Base-by-base conservation (phyloP, 2,329 filamentous ascomycete species). In the Lachnellula arida region DNA sequence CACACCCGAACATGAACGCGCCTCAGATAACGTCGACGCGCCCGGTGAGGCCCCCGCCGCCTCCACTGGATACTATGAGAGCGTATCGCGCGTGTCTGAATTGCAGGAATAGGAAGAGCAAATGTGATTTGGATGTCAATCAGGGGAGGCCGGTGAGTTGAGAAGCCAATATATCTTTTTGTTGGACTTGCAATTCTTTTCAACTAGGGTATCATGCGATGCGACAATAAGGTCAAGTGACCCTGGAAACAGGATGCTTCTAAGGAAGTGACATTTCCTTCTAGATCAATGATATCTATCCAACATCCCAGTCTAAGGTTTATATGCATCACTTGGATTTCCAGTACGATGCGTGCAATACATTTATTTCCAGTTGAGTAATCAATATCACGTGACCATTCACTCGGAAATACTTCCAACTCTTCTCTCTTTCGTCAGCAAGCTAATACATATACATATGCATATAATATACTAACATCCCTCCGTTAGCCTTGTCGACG, bases 1-100 rank as follows among this genome's bases (percentile, higher is more conserved):
- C 19, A 19, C 19, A 19, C n/a, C 19, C 42, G 39, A 15, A 14
- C 12, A 3, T n/a, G 12, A n/a, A 15, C 42, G 11, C 19, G 42
- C 42, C 42, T 44, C 19, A 9, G 42, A 9, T 44, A 17, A 17
- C 42, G 11, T 17, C 19, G 19, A 12, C 57, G 59, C 42, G 25
- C 44, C 17, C 59, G 51, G 54, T 49, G n/a, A 48, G 53, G n/a
- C 58, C 59, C 3, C 51, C 58, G 1, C 54, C 58, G 7, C 59
- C 56, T 8, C 60, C 62, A 12, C 39, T 65, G 40, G 68, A 70
- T 57, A 55, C 60, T 5, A 70, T 70, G 68, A 60, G 68, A 55
- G 68, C 68, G 1, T 70, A 70, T 53, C 61, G 68, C 15, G 68
- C 68, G 8, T 70, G 68, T 60, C 53, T 70, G 5, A 67, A 70